These are phyloP conservation scores for Barnettozyma pratensis DNA, from an alignment of 805 yeast genomes.

Conservation along the genomic window DNA sequence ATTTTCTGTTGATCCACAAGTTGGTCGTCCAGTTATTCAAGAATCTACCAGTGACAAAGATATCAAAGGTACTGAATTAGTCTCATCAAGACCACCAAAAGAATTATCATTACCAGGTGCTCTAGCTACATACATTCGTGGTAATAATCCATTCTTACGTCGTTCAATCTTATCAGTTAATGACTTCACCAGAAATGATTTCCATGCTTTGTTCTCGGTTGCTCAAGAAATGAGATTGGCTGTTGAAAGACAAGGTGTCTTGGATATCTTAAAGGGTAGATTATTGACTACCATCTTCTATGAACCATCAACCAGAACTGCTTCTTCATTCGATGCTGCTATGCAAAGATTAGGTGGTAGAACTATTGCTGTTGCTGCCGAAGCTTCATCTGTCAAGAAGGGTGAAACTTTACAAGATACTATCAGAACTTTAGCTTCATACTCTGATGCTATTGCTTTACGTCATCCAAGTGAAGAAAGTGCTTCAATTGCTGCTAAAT, in stretches of 20 bases:
- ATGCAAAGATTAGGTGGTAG: conserved; percentile 99
- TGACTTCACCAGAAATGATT: conserved; percentile 80
- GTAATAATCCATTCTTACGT: conserved; percentile 86
- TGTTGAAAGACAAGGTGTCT: conserved; percentile 93
- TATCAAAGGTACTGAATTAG: conserved; percentile 61
- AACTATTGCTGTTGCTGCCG: conserved; percentile 81
- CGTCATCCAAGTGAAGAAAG: conserved; percentile 94
- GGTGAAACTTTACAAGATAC: conserved; percentile 99
- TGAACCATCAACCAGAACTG: conserved; percentile 97
- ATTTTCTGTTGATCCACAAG: conserved; percentile 38
- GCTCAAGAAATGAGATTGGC: conserved; percentile 98
- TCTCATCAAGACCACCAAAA: conserved; percentile 67
- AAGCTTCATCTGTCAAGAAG: conserved; percentile 91
- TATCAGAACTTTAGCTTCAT: conserved; percentile 88
- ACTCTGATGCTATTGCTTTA: conserved; percentile 93
- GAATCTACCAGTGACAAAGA: conserved; percentile 37
- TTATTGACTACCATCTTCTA: conserved; percentile 92
- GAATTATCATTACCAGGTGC: conserved; percentile 76
- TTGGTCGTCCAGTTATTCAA: conserved; percentile 24
- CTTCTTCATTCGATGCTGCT: conserved; percentile 96
- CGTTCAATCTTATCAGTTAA: conserved; percentile 84
- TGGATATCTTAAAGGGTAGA: conserved; percentile 86
- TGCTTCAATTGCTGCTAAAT: conserved; percentile 92
- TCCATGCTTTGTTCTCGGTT: conserved; percentile 89
- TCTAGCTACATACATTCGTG: conserved; percentile 67